These are phyloP conservation scores for Ochromonas danica DNA, from an alignment of 108 stramenopile genomes.

Conservation along the genomic window DNA sequence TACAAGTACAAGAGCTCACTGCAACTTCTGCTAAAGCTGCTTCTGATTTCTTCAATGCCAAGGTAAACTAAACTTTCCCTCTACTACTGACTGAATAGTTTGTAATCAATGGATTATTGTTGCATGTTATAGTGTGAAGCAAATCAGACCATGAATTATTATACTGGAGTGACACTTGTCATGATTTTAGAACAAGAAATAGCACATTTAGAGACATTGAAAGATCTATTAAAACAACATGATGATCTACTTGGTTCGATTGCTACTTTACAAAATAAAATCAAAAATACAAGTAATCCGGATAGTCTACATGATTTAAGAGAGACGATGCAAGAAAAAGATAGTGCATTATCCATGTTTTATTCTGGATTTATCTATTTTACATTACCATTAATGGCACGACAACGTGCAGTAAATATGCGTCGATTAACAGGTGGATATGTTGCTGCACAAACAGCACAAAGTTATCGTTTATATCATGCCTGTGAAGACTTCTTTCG, in stretches of 20 bases:
- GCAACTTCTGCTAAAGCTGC: neutral
- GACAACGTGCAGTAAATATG: neutral
- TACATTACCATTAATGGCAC: neutral
- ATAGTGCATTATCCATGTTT: neutral
- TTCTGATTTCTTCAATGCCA: neutral
- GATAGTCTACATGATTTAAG: neutral
- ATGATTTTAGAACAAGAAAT: neutral
- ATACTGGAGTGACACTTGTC: no score
- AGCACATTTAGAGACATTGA: neutral
- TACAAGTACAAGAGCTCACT: neutral
- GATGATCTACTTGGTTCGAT: neutral
- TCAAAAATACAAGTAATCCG: neutral
- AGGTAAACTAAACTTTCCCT: no score
- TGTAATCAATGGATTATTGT: no score
- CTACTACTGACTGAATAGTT: no score
- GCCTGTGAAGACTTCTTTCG: neutral
- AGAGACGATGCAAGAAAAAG: neutral
- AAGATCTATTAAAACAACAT: neutral
- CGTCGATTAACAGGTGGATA: neutral
- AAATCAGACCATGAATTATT: no score
- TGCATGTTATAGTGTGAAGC: no score
- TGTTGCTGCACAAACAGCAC: neutral
- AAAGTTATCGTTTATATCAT: neutral
- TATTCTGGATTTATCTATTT: neutral
- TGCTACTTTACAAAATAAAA: neutral